phyloP scores from a whole-genome alignment of 805 yeast genomes.

The Vanderwaltozyma verrucispora region DNA sequence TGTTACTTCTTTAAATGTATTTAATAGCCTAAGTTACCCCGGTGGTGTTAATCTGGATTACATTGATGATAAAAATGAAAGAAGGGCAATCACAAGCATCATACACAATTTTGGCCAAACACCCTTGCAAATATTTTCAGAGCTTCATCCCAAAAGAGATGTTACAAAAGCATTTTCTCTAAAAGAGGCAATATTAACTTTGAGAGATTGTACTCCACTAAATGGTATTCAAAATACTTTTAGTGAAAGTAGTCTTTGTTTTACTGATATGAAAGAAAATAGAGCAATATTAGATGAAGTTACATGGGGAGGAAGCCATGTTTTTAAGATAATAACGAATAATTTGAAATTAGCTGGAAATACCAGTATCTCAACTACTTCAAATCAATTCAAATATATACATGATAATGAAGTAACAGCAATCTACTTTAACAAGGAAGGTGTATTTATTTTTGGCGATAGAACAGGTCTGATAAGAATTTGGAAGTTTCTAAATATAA shows the following conservation, averaged over 20 bases:
- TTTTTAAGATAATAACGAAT: too few species aligned
- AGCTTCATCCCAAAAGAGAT: slow-evolving; percentile 50
- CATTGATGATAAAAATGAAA: slow-evolving; percentile 63
- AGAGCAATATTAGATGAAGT: too few species aligned
- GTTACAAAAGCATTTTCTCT: background rate
- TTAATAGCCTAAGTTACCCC: slow-evolving; percentile 74
- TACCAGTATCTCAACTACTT: too few species aligned
- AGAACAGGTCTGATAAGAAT: slow-evolving; percentile 50
- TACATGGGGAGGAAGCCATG: too few species aligned
- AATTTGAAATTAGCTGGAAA: too few species aligned
- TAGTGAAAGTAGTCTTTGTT: too few species aligned
- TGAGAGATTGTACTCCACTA: too few species aligned
- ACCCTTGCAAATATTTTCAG: slow-evolving; percentile 59
- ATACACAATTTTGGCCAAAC: slow-evolving; percentile 92
- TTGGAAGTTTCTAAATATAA: slow-evolving; percentile 32
- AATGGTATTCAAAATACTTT: too few species aligned
- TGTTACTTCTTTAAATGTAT: slow-evolving; percentile 56
- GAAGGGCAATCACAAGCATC: slow-evolving; percentile 68
- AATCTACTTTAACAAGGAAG: too few species aligned
- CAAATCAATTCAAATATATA: too few species aligned
- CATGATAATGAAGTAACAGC: too few species aligned
- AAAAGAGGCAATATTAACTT: background rate
- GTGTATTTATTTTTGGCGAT: slow-evolving; percentile 32
- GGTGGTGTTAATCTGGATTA: slow-evolving; percentile 73
- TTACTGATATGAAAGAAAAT: background rate